Base-by-base conservation (phyloP, 805 yeast species). In the Starmerella bombi region DNA sequence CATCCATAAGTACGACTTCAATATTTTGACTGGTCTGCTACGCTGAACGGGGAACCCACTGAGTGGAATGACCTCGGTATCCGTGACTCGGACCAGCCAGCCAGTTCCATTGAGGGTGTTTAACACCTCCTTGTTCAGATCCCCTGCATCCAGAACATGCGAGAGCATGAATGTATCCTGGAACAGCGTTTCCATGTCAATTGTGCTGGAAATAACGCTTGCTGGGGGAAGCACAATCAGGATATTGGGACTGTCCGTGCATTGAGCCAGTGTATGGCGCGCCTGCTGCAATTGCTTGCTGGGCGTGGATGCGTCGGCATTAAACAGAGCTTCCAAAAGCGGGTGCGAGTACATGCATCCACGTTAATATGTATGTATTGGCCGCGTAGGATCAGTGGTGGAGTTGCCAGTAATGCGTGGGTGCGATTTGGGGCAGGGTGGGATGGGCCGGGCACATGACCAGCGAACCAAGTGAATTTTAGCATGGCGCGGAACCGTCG, bases 161-260 rank as follows among this genome's bases (percentile, higher is more conserved):
- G 56, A 42, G 5, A 52, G 46, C 30, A 52, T 25, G 32, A 38
- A 51, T 15, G 32, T 17, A 30, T 52, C 55, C 14, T 37, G 41
- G 19, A 40, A 41, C 9, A 52, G 38, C 23, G 33, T 29, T 9
- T 45, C 46, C 20, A 39, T 27, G 18, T 38, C 38, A 6, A 50
- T 19, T 5, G 40, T n/a, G 9, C 29, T 19, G 10, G 19, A 3
- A 1, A 45, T 37, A 3, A 27, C 31, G 15, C 17, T 37, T 10
- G 40, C 35, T 14, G 47, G 48, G 8, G 55, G 56, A 8, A 48
- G 43, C 3, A 52, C 17, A 4, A 52, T 17, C 20, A 47, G 31
- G 14, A 50, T 25, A 2, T 17, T 4, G 3, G 48, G 48, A 21
- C n/a, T 21, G 7, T 7, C 25, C 7, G 25, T 12, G 34, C 41